These are phyloP conservation scores for Tulasnella sp. DNA, from an alignment of 768 basidiomycete genomes.

Conservation along the genomic window DNA sequence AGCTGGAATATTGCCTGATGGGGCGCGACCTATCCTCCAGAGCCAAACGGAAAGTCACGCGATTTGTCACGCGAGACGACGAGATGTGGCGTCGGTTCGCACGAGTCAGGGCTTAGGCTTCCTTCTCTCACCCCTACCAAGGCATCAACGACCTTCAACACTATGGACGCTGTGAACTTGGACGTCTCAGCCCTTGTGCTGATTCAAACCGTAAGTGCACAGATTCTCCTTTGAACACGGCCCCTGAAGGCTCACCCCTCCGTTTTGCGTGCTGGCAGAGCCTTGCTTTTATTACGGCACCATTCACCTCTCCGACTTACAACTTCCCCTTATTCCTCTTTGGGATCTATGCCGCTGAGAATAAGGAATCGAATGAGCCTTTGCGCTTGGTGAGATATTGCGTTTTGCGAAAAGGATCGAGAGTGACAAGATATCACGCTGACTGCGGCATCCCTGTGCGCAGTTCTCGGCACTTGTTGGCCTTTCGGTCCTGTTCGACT, in stretches of 20 bases:
- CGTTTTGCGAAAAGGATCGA: neutral
- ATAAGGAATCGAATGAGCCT: slow-evolving; percentile 53
- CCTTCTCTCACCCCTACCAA: neutral
- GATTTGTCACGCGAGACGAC: no score
- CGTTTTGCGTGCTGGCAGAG: slow-evolving; percentile 5
- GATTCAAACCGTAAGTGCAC: neutral
- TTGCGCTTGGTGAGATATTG: slow-evolving; percentile 48
- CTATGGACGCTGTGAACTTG: neutral
- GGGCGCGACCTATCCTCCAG: no score
- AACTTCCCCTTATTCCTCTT: slow-evolving; percentile 81
- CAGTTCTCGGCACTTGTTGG: slow-evolving; percentile 62
- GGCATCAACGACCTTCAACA: neutral
- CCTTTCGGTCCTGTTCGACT: slow-evolving; percentile 55
- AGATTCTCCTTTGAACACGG: neutral
- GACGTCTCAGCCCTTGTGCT: neutral
- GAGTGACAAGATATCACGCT: neutral
- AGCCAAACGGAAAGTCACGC: no score
- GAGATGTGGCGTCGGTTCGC: neutral
- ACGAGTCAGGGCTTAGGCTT: neutral
- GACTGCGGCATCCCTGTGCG: neutral
- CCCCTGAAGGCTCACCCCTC: neutral
- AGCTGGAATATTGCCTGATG: no score
- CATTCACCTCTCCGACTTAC: slow-evolving; percentile 35
- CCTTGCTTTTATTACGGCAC: slow-evolving; percentile 19
- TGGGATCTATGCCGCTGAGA: slow-evolving; percentile 65